Percentiles rank a stretch among this genome's conserved stretches.
Evolutionary conservation across 345 rosid species (phyloP).

Genomic region (Hypericum androsaemum): DNA sequence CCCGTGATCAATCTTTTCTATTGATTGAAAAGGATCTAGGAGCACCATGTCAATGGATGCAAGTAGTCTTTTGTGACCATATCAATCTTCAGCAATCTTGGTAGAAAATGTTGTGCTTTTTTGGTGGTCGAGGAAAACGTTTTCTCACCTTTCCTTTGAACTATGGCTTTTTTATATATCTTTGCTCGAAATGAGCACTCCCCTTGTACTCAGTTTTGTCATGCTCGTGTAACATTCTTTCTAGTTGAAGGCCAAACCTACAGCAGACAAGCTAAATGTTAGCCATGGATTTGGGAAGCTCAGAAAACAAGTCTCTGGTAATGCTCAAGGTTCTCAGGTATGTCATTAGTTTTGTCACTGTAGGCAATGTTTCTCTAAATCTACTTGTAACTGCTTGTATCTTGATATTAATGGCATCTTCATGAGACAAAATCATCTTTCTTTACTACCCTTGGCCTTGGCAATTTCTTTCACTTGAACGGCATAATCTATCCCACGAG

Average conservation of each 20-base stretch:
- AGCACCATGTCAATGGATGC: background rate
- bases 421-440: background rate
- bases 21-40: too few species aligned
- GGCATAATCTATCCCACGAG: background rate
- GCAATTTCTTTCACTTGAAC: too few species aligned
- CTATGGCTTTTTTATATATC: too few species aligned
- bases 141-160: too few species aligned
- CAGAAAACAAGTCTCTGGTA: constrained; percentile 36
- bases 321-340: constrained; percentile 32
- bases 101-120: background rate
- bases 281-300: constrained; percentile 34
- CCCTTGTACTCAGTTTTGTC: too few species aligned
- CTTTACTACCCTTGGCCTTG: too few species aligned
- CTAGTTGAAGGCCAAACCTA: constrained; percentile 37
- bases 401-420: background rate
- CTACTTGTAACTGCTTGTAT: constrained; percentile 1
- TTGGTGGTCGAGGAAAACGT: background rate
- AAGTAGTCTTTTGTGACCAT: constrained; percentile 8
- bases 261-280: constrained; percentile 41
- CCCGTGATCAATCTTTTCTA: constrained; percentile 5
- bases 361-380: background rate
- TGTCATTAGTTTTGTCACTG: constrained; percentile 11
- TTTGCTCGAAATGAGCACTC: too few species aligned
- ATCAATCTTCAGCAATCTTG: background rate
- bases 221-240: constrained; percentile 5